Base-by-base conservation (phyloP, 352 stramenopile species). In the Phytophthora chlamydospora region DNA sequence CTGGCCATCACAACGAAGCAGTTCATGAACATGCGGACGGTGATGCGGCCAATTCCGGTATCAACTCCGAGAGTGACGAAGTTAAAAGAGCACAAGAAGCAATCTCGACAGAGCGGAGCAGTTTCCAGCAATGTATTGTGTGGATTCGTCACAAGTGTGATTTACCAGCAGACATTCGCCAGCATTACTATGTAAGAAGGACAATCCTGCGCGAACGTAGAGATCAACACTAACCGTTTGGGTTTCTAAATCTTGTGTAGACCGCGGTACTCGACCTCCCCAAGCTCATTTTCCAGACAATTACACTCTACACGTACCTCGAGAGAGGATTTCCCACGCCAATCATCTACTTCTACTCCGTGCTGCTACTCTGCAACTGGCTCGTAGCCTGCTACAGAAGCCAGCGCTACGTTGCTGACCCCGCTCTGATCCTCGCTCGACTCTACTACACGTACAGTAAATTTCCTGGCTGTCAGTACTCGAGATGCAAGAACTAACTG, bases 211-310 rank as follows among this genome's bases (percentile, higher is more conserved):
- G 3, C 21, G 21, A 24, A 24, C 21, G 21, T 24, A 1, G 21
- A 24, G 21, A 24, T 24, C 1, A 24, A 24, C 21, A 24, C 21
- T 24, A 24, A 24, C 21, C 1, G 21, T 24, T 24, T 3, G 21
- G 21, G 13, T 19, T 33, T 11, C 7, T 14, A 14, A 11, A 8
- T 6, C 14, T 14, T 51, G 3, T 24, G 11, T 52, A 83, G 73
- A 74, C 50, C 24, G 67, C 73, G 0, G 36, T 65, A 12, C 40
- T 76, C 13, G 74, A 77, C 38, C 31, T 76, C 1, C 75, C 75
- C 0, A 81, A 78, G 41, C 58, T 81, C 24, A 66, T 68, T 27
- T 78, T 78, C 19, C 68, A 78, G 66, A 64, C 72, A 1, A 48
- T 60, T 11, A 73, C 69, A 5, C 60, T 79, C 8, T 40, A 62